A percentile compares a stretch with the other conserved stretches of the same genome.
Conservation (phyloP, 75 land plant genomes). For the Gnetum montanum region DNA sequence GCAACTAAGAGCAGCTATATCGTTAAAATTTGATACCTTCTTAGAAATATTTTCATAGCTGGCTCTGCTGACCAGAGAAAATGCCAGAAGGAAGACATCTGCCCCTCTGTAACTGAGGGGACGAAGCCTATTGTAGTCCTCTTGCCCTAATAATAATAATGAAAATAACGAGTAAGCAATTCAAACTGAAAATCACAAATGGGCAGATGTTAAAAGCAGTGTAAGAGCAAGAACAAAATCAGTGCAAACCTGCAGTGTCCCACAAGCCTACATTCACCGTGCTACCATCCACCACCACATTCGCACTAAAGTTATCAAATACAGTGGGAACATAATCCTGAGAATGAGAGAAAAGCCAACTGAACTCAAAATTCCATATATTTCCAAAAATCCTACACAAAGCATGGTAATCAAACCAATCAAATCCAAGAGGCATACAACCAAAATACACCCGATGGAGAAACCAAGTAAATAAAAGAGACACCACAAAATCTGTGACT, state of each 20-base stretch:
- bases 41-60: constrained; percentile 63
- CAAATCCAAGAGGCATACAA: too few relatives aligned
- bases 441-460: too few relatives aligned
- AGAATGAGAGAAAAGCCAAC: too few relatives aligned
- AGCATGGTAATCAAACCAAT: too few relatives aligned
- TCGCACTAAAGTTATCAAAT: constrained; percentile 28
- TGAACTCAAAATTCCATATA: too few relatives aligned
- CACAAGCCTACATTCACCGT: constrained; percentile 29
- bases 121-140: constrained; percentile 56
- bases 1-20: neutral
- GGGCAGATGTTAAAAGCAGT: constrained; percentile 10
- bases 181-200: constrained; percentile 23
- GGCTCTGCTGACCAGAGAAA: constrained; percentile 61
- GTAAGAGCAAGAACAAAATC: neutral
- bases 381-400: too few relatives aligned
- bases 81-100: constrained; percentile 59
- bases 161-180: constrained; percentile 8
- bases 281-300: constrained; percentile 35
- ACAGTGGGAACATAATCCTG: too few relatives aligned
- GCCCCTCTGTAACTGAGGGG: constrained; percentile 61
- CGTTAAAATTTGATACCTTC: constrained; percentile 22
- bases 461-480: too few relatives aligned
- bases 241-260: constrained; percentile 26
- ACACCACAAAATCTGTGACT: too few relatives aligned
- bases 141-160: constrained; percentile 50